These are phyloP conservation scores for Acacia crassicarpa DNA, from an alignment of 306 rosid species.

Conservation along the genomic window DNA sequence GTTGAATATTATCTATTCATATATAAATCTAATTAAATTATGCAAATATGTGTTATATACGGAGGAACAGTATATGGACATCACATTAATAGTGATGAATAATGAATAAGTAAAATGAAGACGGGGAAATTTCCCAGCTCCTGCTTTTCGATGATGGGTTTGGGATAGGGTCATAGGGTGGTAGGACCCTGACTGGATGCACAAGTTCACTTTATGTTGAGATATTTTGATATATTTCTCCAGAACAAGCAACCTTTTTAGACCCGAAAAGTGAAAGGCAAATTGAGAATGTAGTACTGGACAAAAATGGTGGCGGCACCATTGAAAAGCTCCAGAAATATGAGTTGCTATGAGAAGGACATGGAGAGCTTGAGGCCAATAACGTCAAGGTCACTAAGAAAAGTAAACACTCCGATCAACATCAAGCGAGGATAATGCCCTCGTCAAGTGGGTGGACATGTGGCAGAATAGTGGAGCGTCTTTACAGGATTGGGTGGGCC, in stretches of 20 bases:
- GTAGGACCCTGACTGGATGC: not conserved
- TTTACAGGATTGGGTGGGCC: not conserved
- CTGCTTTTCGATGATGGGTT: not conserved
- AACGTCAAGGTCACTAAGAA: not conserved
- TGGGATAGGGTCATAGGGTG: not conserved
- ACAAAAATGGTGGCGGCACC: not conserved
- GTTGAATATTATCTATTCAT: too few species aligned
- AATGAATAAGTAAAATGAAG: too few species aligned
- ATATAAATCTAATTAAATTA: too few species aligned
- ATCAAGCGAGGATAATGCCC: too few species aligned
- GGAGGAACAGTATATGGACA: accelerated
- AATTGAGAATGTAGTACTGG: not conserved
- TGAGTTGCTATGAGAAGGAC: not conserved
- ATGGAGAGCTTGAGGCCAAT: not conserved
- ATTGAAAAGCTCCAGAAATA: not conserved
- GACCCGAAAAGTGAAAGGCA: not conserved
- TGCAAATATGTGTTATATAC: too few species aligned
- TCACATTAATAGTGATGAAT: too few species aligned
- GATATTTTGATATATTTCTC: not conserved
- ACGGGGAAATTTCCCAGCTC: not conserved
- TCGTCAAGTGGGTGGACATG: not conserved
- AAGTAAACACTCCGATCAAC: too few species aligned
- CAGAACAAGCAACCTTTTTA: not conserved
- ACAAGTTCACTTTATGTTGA: not conserved
- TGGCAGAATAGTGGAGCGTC: not conserved